Percentiles rank a stretch among this genome's conserved stretches.
Evolutionary conservation across 2,329 filamentous ascomycete genomes (phyloP).

Genomic region (Epichloe aotearoae): DNA sequence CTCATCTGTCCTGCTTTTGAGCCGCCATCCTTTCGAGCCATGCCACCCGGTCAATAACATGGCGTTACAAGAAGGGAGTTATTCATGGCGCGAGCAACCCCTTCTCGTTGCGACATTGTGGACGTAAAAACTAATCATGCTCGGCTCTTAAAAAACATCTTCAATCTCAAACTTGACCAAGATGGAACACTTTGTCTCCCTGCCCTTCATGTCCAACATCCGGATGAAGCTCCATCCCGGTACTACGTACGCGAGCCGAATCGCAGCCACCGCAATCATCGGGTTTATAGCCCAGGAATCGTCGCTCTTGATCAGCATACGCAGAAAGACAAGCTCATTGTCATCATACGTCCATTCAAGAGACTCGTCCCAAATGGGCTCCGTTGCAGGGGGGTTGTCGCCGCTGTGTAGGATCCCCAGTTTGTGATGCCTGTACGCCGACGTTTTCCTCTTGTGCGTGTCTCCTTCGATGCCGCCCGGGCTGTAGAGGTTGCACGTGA

Average conservation of each 20-base stretch:
- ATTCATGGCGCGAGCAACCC: slow-evolving; percentile 10
- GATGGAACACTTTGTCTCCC: slow-evolving; percentile 48
- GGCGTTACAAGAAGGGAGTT: too few relatives aligned
- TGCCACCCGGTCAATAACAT: neutral
- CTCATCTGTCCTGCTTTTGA: neutral
- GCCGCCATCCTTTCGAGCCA: neutral
- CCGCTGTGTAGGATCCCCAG: slow-evolving; percentile 40
- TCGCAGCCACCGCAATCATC: slow-evolving; percentile 45
- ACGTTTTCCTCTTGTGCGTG: slow-evolving; percentile 48
- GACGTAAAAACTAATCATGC: too few relatives aligned
- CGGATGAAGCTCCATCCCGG: slow-evolving; percentile 50
- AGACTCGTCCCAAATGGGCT: slow-evolving; percentile 53
- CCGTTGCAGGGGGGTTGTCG: slow-evolving; percentile 43
- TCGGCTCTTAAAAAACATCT: slow-evolving; percentile 17
- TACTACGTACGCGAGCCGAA: slow-evolving; percentile 43
- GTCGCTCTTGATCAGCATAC: slow-evolving; percentile 54
- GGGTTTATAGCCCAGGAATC: slow-evolving; percentile 49
- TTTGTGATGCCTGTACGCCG: slow-evolving; percentile 45
- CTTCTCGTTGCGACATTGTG: neutral
- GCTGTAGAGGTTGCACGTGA: slow-evolving; percentile 52
- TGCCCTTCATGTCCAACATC: slow-evolving; percentile 51
- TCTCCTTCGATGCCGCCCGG: slow-evolving; percentile 35
- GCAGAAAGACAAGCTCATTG: slow-evolving; percentile 50
- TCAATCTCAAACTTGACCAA: slow-evolving; percentile 47
- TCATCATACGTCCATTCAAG: slow-evolving; percentile 58